phyloP scores from a whole-genome alignment of 106 monocot genomes.

The Gastrodia elata region DNA sequence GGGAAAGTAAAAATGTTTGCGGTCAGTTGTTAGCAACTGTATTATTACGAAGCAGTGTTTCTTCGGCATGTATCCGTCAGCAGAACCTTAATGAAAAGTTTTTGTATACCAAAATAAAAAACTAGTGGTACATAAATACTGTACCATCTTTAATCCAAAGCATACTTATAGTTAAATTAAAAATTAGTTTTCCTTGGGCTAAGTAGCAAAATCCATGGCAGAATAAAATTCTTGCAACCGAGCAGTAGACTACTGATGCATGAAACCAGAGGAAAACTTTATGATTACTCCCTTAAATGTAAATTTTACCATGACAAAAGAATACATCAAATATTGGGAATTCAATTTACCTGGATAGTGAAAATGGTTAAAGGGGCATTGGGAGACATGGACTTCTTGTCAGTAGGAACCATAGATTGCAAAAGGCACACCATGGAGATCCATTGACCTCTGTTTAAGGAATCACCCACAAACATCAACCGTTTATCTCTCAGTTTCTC shows the following conservation, averaged over 20 bases:
- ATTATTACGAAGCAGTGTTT: not conserved
- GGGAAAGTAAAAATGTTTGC: not conserved
- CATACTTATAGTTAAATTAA: not conserved
- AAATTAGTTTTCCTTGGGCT: not conserved
- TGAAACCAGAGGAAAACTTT: not conserved
- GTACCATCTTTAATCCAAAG: not conserved
- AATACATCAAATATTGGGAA: not conserved
- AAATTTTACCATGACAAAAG: conserved; percentile 1
- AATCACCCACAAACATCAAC: conserved; percentile 85
- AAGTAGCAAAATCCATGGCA: not conserved
- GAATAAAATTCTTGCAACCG: not conserved
- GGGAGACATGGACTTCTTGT: conserved; percentile 68
- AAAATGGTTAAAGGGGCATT: conserved; percentile 67
- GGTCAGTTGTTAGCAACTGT: not conserved
- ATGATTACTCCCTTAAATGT: not conserved
- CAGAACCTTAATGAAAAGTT: not conserved
- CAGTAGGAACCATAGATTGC: conserved; percentile 56
- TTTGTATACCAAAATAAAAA: no score
- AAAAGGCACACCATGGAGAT: conserved; percentile 82
- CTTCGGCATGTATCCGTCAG: not conserved
- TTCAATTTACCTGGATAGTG: conserved; percentile 38
- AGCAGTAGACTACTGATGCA: not conserved
- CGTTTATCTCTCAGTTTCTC: conserved; percentile 71
- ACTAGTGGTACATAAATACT: not conserved
- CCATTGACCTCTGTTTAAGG: conserved; percentile 82